phyloP scores from a whole-genome alignment of 768 basidiomycete genomes.

The Agaricus subrufescens region DNA sequence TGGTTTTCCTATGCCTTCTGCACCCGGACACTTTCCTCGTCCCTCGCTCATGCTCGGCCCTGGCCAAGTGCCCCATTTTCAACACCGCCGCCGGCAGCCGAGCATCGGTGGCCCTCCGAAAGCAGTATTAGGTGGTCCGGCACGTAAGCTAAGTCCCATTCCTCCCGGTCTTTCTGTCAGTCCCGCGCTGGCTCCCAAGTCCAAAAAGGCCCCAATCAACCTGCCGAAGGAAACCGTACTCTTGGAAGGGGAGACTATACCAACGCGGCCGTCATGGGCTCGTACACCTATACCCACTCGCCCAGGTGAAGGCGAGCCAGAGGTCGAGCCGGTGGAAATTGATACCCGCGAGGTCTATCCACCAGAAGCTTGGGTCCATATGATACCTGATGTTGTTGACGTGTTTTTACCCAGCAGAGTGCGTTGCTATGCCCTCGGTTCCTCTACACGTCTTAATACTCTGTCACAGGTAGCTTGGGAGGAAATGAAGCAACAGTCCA shows the following conservation, averaged over 20 bases:
- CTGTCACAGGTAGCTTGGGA: constrained; percentile 66
- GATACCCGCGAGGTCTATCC: constrained; percentile 56
- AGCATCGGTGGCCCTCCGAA: constrained; percentile 89
- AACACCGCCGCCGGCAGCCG: constrained; percentile 47
- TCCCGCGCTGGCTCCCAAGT: constrained; percentile 38
- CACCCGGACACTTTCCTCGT: constrained; percentile 52
- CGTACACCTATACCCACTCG: constrained; percentile 45
- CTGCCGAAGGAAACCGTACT: constrained; percentile 64
- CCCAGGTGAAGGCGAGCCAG: constrained; percentile 10
- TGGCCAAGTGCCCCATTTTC: constrained; percentile 44
- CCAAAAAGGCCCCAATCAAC: constrained; percentile 66
- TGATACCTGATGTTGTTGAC: constrained; percentile 65
- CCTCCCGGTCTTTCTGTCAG: constrained; percentile 32
- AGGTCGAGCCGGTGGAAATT: constrained; percentile 25
- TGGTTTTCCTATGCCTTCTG: constrained; percentile 51
- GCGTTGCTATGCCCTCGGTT: constrained; percentile 5
- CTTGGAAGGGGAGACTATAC: constrained; percentile 33
- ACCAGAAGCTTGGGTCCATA: constrained; percentile 53
- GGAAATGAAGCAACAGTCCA: constrained; percentile 58
- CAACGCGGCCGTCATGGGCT: constrained; percentile 54
- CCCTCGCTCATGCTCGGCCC: constrained; percentile 40
- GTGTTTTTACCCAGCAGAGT: constrained; percentile 85
- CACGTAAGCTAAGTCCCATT: constrained; percentile 70
- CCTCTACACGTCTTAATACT: constrained; percentile 2
- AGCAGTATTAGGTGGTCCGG: constrained; percentile 75